Evolutionary conservation across 345 rosid genomes (phyloP).

Genomic region (Rhodamnia rubescens): DNA sequence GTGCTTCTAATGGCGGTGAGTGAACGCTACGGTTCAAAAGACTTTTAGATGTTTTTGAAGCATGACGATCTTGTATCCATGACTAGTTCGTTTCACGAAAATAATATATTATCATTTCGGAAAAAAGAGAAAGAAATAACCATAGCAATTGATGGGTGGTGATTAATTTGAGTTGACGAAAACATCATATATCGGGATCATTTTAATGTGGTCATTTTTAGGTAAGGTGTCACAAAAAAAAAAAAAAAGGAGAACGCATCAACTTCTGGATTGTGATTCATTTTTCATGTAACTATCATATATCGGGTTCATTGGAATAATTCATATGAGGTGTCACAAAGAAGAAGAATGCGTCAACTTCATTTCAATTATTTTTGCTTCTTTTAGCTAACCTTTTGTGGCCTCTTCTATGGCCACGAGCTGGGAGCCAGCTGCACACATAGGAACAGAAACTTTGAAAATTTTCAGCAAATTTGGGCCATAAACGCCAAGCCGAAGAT

Average conservation of each 20-base stretch:
- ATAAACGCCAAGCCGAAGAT: neutral
- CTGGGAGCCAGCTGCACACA: neutral
- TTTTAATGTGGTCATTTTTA: neutral
- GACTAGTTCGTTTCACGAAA: neutral
- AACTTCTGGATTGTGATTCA: neutral
- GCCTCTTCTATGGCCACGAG: neutral
- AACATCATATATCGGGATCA: neutral
- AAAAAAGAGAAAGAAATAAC: neutral
- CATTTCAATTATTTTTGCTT: neutral
- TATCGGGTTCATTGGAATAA: neutral
- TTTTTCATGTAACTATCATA: neutral
- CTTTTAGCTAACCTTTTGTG: neutral
- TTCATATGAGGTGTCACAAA: neutral
- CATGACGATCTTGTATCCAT: neutral
- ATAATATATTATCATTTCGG: neutral
- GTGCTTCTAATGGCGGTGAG: slow-evolving; percentile 32
- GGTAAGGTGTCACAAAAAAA: neutral
- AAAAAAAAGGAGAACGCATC: neutral
- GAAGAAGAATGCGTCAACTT: neutral
- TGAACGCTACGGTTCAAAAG: neutral
- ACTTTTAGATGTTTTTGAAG: neutral
- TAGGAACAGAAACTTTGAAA: neutral
- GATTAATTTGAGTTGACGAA: neutral
- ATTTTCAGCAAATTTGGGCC: neutral
- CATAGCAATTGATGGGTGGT: neutral